phyloP scores from a whole-genome alignment of 169 alveolate species.

The Plasmodium gonderi region DNA sequence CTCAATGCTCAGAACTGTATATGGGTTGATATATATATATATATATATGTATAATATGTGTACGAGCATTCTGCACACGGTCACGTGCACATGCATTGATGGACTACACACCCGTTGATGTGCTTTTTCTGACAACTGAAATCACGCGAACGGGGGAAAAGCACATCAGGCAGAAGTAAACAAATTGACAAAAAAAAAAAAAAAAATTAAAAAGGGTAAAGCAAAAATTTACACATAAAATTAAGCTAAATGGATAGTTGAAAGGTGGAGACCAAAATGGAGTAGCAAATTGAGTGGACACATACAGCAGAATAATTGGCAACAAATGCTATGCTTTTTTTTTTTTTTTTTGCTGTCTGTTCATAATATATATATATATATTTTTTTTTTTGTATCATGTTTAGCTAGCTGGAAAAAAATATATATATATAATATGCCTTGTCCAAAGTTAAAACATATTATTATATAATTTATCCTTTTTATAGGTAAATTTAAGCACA shows the following conservation, averaged over 20 bases:
- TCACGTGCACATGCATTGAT: too few species aligned
- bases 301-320: background rate
- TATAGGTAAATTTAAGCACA: constrained; percentile 56
- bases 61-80: too few species aligned
- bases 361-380: background rate
- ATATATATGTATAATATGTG: background rate
- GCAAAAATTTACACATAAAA: too few species aligned
- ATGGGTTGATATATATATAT: background rate
- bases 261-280: too few species aligned
- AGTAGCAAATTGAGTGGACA: background rate
- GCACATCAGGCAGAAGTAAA: background rate
- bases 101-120: too few species aligned
- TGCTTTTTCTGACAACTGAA: background rate
- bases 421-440: background rate
- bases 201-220: background rate
- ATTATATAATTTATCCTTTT: constrained; percentile 52
- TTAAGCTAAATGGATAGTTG: too few species aligned
- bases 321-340: background rate
- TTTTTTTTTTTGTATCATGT: background rate
- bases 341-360: background rate
- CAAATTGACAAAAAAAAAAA: background rate
- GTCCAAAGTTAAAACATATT: constrained; percentile 20
- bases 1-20: too few species aligned
- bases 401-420: background rate
- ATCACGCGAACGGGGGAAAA: background rate